These are phyloP conservation scores for Cercospora sesami DNA, from an alignment of 2,329 filamentous ascomycete species.

Conservation along the genomic window DNA sequence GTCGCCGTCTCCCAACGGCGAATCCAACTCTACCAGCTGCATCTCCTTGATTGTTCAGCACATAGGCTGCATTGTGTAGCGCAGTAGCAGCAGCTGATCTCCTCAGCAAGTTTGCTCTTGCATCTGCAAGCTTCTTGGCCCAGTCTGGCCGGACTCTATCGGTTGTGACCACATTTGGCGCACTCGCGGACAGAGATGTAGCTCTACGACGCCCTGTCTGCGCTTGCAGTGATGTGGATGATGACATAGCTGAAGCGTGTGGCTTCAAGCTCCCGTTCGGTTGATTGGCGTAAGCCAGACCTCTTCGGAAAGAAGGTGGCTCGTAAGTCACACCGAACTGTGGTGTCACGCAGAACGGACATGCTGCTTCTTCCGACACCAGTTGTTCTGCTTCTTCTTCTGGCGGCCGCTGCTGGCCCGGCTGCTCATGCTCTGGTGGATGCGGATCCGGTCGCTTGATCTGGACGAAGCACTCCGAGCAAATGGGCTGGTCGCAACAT, in stretches of 20 bases:
- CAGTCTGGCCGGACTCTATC: constrained; percentile 92
- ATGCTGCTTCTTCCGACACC: constrained; percentile 86
- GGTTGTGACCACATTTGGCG: constrained; percentile 84
- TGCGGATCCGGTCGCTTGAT: constrained; percentile 94
- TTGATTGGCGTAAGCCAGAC: constrained; percentile 67
- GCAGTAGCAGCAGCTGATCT: constrained; percentile 91
- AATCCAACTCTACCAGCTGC: constrained; percentile 42
- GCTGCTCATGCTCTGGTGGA: constrained; percentile 66
- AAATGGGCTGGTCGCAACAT: constrained; percentile 94
- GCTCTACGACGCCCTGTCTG: constrained; percentile 56
- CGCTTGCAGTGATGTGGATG: constrained; percentile 71
- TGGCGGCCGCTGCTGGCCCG: constrained; percentile 37
- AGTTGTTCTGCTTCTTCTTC: constrained; percentile 62
- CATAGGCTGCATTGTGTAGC: constrained; percentile 88
- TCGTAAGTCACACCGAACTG: constrained; percentile 98
- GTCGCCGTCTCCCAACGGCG: constrained; percentile 47
- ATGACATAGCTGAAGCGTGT: constrained; percentile 74
- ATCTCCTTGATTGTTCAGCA: constrained; percentile 64
- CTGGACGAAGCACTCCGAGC: constrained; percentile 98
- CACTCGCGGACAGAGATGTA: constrained; percentile 75
- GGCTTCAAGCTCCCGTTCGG: constrained; percentile 53
- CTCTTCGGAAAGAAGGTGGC: constrained; percentile 81
- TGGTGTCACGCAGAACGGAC: constrained; percentile 90
- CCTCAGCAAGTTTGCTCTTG: constrained; percentile 79
- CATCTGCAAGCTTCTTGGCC: constrained; percentile 83